phyloP scores from a whole-genome alignment of 2,329 filamentous ascomycete species.

The Colletotrichum lentis region DNA sequence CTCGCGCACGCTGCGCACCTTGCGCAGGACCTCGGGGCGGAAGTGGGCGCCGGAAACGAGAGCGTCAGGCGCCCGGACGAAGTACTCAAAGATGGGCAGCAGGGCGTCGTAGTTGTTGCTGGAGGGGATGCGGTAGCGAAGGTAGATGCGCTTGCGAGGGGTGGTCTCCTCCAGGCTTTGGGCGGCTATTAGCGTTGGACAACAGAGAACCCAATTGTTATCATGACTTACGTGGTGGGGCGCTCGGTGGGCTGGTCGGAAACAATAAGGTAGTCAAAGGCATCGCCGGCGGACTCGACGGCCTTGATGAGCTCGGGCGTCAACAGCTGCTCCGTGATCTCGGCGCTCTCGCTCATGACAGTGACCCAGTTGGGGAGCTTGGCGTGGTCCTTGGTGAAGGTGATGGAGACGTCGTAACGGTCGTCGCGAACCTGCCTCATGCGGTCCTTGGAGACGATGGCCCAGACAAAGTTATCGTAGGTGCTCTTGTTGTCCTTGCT shows the following conservation, averaged over 20 bases:
- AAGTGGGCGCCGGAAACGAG: slow-evolving; percentile 82
- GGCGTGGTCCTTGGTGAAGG: slow-evolving; percentile 87
- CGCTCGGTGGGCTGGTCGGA: slow-evolving; percentile 90
- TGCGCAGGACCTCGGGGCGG: slow-evolving; percentile 87
- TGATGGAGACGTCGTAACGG: slow-evolving; percentile 92
- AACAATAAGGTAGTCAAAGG: slow-evolving; percentile 86
- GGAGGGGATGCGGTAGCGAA: slow-evolving; percentile 76
- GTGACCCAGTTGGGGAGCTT: slow-evolving; percentile 92
- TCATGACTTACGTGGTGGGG: slow-evolving; percentile 74
- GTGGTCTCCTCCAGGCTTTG: slow-evolving; percentile 80
- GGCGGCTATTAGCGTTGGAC: slow-evolving; percentile 6
- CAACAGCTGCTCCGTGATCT: slow-evolving; percentile 87
- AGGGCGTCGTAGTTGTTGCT: slow-evolving; percentile 70
- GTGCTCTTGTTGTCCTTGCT: slow-evolving; percentile 68
- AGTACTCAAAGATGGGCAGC: slow-evolving; percentile 80
- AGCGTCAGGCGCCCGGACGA: slow-evolving; percentile 83
- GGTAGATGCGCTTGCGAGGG: slow-evolving; percentile 85
- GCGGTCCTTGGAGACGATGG: slow-evolving; percentile 90
- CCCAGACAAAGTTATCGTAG: slow-evolving; percentile 94
- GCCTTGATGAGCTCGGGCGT: slow-evolving; percentile 88
- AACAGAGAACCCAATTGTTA: neutral
- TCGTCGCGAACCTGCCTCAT: slow-evolving; percentile 93
- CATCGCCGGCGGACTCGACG: slow-evolving; percentile 78
- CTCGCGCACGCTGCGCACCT: slow-evolving; percentile 82
- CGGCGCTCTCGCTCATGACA: slow-evolving; percentile 96